phyloP scores from a whole-genome alignment of 2,329 filamentous ascomycete species.

The Emydomyces testavorans region DNA sequence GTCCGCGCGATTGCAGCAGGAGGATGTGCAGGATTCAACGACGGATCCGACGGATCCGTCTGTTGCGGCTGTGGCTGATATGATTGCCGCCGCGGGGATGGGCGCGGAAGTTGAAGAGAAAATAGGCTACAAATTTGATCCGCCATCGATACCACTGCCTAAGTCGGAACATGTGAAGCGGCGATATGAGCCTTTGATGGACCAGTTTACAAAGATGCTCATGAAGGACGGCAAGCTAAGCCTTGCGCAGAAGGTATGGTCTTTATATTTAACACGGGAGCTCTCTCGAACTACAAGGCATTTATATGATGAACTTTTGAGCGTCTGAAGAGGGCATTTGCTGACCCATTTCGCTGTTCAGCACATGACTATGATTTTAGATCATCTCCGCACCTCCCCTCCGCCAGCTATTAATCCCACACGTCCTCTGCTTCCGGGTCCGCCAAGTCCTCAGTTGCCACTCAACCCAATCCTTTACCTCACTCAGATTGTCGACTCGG shows the following conservation, averaged over 20 bases:
- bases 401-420: slow-evolving; percentile 63
- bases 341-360: slow-evolving; percentile 29
- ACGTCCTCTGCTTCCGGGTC: slow-evolving; percentile 51
- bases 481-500: slow-evolving; percentile 78
- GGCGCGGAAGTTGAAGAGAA: slow-evolving; percentile 16
- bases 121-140: slow-evolving; percentile 62
- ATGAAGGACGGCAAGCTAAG: slow-evolving; percentile 89
- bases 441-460: slow-evolving; percentile 67
- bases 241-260: slow-evolving; percentile 67
- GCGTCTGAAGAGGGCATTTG: neutral
- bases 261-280: slow-evolving; percentile 12
- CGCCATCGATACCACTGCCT: slow-evolving; percentile 54
- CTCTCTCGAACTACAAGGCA: slow-evolving; percentile 1
- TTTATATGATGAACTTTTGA: slow-evolving; percentile 2
- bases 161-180: slow-evolving; percentile 56
- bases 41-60: slow-evolving; percentile 27
- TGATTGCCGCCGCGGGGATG: slow-evolving; percentile 24
- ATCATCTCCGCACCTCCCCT: slow-evolving; percentile 68
- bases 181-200: slow-evolving; percentile 73
- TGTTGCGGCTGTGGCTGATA: slow-evolving; percentile 25
- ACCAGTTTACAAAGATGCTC: slow-evolving; percentile 78
- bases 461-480: slow-evolving; percentile 85
- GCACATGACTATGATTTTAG: slow-evolving; percentile 78
- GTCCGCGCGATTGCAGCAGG: slow-evolving; percentile 31
- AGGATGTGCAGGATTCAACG: slow-evolving; percentile 22